Conservation (phyloP, 1,284 basidiomycete genomes). For the Acaromyces ingoldii region DNA sequence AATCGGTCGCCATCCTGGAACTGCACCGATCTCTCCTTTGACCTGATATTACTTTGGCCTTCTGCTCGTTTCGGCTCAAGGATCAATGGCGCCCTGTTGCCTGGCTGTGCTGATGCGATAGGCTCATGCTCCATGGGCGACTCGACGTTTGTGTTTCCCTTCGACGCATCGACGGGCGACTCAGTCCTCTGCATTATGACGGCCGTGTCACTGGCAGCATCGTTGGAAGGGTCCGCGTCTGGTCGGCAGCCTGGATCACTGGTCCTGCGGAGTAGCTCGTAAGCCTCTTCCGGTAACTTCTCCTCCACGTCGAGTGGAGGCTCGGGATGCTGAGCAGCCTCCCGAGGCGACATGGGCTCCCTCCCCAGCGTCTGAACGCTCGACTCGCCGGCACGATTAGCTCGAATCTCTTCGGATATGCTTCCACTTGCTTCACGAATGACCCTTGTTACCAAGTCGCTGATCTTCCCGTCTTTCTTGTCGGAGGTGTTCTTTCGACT, state of each 20-base stretch:
- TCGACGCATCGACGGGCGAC: neutral
- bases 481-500: too few relatives aligned
- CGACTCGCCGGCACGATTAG: too few relatives aligned
- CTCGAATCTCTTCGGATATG: neutral
- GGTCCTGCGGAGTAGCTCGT: slow-evolving; percentile 30
- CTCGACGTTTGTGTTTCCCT: neutral
- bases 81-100: too few relatives aligned
- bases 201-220: slow-evolving; percentile 31
- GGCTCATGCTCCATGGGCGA: neutral
- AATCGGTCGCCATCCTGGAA: slow-evolving; percentile 20
- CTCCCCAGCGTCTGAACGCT: too few relatives aligned
- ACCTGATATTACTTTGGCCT: too few relatives aligned
- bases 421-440: neutral
- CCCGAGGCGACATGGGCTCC: slow-evolving; percentile 24
- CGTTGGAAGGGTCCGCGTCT: neutral
- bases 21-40: slow-evolving; percentile 28
- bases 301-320: slow-evolving; percentile 31
- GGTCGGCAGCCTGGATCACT: slow-evolving; percentile 17
- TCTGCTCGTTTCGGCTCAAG: too few relatives aligned
- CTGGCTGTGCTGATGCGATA: too few relatives aligned
- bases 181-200: slow-evolving; percentile 10
- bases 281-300: slow-evolving; percentile 23
- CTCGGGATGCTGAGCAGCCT: slow-evolving; percentile 26
- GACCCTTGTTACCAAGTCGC: too few relatives aligned
- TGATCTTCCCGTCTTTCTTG: too few relatives aligned